Evolutionary conservation across 2,329 filamentous ascomycete species (phyloP), one percentile per base, ranked within the genome.

Genomic region (Moelleriella libera): DNA sequence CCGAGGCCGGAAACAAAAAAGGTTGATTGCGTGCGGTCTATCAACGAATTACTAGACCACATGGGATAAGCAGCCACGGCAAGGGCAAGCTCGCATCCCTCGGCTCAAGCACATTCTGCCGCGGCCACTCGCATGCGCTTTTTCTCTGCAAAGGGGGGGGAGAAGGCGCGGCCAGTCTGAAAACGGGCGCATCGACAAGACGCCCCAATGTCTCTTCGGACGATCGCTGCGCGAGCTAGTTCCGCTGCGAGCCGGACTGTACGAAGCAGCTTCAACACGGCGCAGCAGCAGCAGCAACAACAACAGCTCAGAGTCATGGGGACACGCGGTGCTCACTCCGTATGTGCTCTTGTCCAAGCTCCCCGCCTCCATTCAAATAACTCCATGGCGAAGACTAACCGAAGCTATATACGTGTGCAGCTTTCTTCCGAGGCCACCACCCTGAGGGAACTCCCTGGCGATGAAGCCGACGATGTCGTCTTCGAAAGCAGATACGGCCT

Each of bases 401-500:
- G 11, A 11, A 28, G 9, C 2, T 32, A n/a, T 43, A 12, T 42
- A 31, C 34, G n/a, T 10, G 30, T 44, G 6, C 41, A 67, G 65
- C 53, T 66, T 14, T 66, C 64, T 39, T 56, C 54, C 31, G 61
- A 64, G 44, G 64, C 64, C 40, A 52, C 53, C 14, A 49, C 57
- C 11, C 68, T 72, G 55, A 77, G 72, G 59, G 75, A 83, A 56
- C 70, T 76, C 47, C 72, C 75, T 29, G 76, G 69, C 49, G 88
- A 96, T 65, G 82, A 88, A 47, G 73, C 82, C 52, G 82, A 94
- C 62, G 92, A 98, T 77, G 92, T 98, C 55, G 73, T 95, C 51
- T 98, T 98, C 75, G 81, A 80, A 66, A 88, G 80, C 61, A 75
- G 84, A 57, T 95, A 92, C 66, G 92, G 92, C 53, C 77, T 97